phyloP scores from a whole-genome alignment of 306 rosid genomes.

The Trifolium pratense region DNA sequence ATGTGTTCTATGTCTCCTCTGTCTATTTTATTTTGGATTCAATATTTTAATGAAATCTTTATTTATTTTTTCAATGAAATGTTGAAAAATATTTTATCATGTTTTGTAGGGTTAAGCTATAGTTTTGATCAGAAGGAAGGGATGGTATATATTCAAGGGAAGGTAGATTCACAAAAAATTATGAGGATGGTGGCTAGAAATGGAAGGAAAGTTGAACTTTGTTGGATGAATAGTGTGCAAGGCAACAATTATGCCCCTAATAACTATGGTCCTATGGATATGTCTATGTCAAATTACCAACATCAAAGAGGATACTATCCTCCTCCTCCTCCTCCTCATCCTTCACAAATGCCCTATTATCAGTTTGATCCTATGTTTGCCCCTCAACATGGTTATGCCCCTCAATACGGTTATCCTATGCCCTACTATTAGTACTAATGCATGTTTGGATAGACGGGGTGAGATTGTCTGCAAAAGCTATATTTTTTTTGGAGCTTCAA shows the following conservation, averaged over 20 bases:
- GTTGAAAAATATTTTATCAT: background rate
- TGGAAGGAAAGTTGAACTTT: constrained; percentile 18
- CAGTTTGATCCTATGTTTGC: background rate
- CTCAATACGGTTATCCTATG: background rate
- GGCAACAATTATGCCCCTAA: background rate
- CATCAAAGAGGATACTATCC: constrained; percentile 12
- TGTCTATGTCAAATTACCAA: background rate
- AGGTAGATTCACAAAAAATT: constrained; percentile 25
- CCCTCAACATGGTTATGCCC: background rate
- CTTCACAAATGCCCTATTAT: background rate
- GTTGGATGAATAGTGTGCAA: constrained; percentile 16
- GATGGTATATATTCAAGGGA: constrained; percentile 38
- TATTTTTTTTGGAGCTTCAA: no score
- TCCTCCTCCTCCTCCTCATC: background rate
- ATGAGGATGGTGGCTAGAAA: constrained; percentile 12
- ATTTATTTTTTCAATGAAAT: background rate
- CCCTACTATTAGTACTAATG: background rate
- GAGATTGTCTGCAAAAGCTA: no score
- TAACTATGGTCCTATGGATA: background rate
- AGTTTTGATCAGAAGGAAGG: constrained; percentile 35
- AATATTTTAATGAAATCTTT: background rate
- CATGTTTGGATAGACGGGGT: no score
- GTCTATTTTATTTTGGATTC: background rate
- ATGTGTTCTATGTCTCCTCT: background rate
- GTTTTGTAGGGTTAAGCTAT: constrained; percentile 32